Percentiles rank a stretch among this genome's conserved stretches.
These are phyloP conservation scores for Suillus bovinus DNA, from an alignment of 768 basidiomycete genomes.

Conservation along the genomic window DNA sequence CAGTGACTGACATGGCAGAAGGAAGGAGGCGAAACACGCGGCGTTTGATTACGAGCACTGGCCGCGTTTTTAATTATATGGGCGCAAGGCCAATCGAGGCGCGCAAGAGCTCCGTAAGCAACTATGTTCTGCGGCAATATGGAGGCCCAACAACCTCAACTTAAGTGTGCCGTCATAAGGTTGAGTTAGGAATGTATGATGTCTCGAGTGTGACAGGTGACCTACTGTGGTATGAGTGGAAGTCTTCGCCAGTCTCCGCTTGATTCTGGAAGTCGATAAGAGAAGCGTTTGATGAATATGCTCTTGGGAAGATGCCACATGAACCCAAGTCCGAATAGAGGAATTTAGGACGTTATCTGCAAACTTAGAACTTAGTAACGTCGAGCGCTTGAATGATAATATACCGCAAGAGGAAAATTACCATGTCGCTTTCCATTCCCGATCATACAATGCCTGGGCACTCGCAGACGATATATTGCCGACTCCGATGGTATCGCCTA, in stretches of 20 bases:
- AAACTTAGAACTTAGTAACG: neutral
- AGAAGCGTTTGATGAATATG: neutral
- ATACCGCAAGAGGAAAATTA: neutral
- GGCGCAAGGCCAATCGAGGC: neutral
- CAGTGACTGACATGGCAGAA: slow-evolving; percentile 6
- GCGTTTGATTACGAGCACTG: neutral
- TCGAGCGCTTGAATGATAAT: neutral
- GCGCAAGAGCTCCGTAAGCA: neutral
- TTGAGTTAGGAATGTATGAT: neutral
- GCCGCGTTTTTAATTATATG: slow-evolving; percentile 2
- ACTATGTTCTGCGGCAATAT: neutral
- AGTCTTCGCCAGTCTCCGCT: neutral
- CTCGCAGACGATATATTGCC: neutral
- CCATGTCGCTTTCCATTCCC: neutral
- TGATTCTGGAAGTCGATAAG: slow-evolving; percentile 2
- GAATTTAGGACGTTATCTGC: slow-evolving; percentile 1
- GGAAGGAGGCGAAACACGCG: neutral
- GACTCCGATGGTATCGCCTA: neutral
- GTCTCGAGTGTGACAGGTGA: neutral
- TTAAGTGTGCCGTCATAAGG: neutral
- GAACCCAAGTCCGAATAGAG: neutral
- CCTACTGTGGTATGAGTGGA: neutral
- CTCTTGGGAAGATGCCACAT: neutral
- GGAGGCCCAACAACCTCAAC: neutral
- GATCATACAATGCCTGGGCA: neutral